Evolutionary conservation across 306 rosid species (phyloP), one percentile per base, ranked within the genome.

Genomic region (Vigna nakashimae): DNA sequence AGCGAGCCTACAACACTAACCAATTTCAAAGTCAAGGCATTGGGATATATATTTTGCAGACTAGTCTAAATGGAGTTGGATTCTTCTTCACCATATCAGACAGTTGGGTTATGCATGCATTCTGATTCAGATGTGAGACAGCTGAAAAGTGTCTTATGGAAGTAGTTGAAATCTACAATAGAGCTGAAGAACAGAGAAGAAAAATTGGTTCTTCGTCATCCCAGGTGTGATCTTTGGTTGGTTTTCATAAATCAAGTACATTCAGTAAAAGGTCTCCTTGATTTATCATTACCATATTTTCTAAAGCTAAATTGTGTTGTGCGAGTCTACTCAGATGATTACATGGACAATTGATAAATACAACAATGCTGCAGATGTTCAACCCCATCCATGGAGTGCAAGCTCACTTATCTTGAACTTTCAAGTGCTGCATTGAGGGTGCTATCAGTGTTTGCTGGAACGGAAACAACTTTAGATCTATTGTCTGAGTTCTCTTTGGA

Each of bases 71-170:
- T 22, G 91, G 89, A 13, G 78, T 86, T 32, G 79, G 85, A 84
- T 86, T 85, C 88, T 88, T 84, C 65, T 85, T 88, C 45, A 87
- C 84, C 71, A 84, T 85, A n/a, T 90, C 83, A 51, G 84, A 74
- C 58, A 88, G 85, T 32, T 85, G 86, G 45, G 64, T 72, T 86
- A 79, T 88, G 91, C 88, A 85, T 58, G 91, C 88, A 78, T 84
- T 88, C 69, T 76, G 86, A n/a, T 56, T 72, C 72, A 78, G 84
- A 69, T 78, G 67, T 16, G 75, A 83, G 57, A 82, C 2, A 77
- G 87, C 81, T 73, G 65, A 73, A 69, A 18, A 91, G 84, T 73
- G 78, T 86, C 86, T 86, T 65, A 46, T 89, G 82, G 11, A 91
- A 86, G 66, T 81, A 89, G 74, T 86, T 86, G 46, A 83, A 87